phyloP scores from a whole-genome alignment of 495 filamentous ascomycete genomes.

The Glarea lozoyensis region DNA sequence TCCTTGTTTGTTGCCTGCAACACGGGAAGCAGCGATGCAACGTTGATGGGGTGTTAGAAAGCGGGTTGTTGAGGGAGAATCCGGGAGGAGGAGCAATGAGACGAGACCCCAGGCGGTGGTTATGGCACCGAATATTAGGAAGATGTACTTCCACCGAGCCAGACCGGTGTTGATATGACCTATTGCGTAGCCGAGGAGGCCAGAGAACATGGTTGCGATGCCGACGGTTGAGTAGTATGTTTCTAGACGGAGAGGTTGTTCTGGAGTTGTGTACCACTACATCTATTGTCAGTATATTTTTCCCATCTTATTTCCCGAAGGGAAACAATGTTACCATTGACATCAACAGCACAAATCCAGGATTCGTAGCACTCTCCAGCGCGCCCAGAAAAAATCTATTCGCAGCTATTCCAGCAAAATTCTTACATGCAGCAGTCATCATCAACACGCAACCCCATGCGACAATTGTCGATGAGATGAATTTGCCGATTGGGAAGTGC shows the following conservation, averaged over 20 bases:
- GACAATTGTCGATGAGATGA: constrained; percentile 23
- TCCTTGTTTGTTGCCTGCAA: constrained; percentile 52
- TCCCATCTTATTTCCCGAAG: not conserved
- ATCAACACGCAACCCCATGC: constrained; percentile 17
- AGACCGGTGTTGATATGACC: constrained; percentile 37
- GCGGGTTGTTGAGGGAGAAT: constrained; percentile 50
- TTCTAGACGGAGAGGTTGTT: constrained; percentile 41
- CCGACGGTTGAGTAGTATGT: constrained; percentile 35
- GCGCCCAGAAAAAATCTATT: constrained; percentile 29
- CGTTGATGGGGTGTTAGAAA: constrained; percentile 47
- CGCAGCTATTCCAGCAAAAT: constrained; percentile 30
- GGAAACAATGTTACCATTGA: constrained; percentile 17
- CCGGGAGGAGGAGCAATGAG: constrained; percentile 48
- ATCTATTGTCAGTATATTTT: not conserved
- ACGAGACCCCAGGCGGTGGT: constrained; percentile 49
- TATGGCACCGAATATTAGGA: constrained; percentile 41
- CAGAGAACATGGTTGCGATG: constrained; percentile 38
- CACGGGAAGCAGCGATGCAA: constrained; percentile 45
- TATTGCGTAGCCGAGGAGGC: constrained; percentile 47
- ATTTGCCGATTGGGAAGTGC: constrained; percentile 36
- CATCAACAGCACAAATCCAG: constrained; percentile 53
- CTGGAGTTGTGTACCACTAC: constrained; percentile 50
- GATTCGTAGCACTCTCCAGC: constrained; percentile 46
- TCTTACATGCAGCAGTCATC: constrained; percentile 20
- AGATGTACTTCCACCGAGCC: constrained; percentile 38